Conservation (phyloP, 73 alveolate genomes). For the Paramecium sonneborni region DNA sequence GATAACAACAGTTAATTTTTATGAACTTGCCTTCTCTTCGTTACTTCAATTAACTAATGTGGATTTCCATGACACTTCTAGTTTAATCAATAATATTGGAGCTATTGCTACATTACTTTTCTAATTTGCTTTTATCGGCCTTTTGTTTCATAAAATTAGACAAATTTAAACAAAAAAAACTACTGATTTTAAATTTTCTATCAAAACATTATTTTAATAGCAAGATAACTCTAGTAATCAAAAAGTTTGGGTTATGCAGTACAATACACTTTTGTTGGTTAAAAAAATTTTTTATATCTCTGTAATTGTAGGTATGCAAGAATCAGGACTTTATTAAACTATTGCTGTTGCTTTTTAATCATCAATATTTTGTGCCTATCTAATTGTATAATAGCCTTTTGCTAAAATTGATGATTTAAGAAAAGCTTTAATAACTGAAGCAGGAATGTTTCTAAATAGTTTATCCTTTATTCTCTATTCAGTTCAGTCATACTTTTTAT, state of each 20-base stretch:
- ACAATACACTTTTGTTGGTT: not conserved
- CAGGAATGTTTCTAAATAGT: not conserved
- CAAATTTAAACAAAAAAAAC: not conserved
- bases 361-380: not conserved
- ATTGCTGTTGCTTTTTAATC: constrained; percentile 13
- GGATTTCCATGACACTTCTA: not conserved
- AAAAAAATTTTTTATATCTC: not conserved
- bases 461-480: not conserved
- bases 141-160: not conserved
- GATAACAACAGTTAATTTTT: not conserved
- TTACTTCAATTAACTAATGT: not conserved
- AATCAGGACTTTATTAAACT: not conserved
- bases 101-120: not conserved
- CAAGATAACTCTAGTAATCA: not conserved
- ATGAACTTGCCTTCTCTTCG: not conserved
- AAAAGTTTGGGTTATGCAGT: not conserved
- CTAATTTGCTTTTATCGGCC: not conserved
- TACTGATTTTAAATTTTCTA: not conserved
- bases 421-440: not conserved
- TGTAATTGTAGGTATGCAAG: not conserved
- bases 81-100: not conserved
- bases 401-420: not conserved
- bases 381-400: not conserved
- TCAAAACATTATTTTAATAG: not conserved
- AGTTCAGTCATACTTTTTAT: not conserved